A percentile compares a stretch with the other conserved stretches of the same genome.
These are phyloP conservation scores for Magnaporthiopsis rhizophila DNA, from an alignment of 2,329 filamentous ascomycete genomes.

Conservation along the genomic window DNA sequence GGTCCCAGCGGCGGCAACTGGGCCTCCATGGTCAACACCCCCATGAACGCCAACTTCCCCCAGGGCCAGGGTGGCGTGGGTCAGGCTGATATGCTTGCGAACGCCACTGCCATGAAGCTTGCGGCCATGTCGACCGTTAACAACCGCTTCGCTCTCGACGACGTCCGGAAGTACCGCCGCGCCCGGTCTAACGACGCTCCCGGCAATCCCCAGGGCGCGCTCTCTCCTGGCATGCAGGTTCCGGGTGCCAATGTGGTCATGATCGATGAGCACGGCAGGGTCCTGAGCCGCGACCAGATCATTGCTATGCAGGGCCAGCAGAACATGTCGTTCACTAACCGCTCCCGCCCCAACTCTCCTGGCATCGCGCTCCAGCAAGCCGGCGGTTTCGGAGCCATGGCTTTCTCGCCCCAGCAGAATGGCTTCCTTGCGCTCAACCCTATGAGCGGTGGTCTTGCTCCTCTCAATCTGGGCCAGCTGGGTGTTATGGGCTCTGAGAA, in stretches of 20 bases:
- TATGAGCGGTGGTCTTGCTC: constrained; percentile 38
- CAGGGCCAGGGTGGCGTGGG: constrained; percentile 48
- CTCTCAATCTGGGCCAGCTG: constrained; percentile 65
- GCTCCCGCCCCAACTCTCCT: constrained; percentile 84
- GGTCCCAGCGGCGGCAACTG: constrained; percentile 70
- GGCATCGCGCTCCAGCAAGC: constrained; percentile 66
- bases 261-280: constrained; percentile 88
- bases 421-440: constrained; percentile 56
- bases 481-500: constrained; percentile 60
- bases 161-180: constrained; percentile 92
- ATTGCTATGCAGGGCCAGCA: constrained; percentile 63
- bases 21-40: constrained; percentile 98
- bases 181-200: constrained; percentile 80
- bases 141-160: constrained; percentile 93
- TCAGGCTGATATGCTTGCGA: constrained; percentile 96
- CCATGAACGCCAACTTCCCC: constrained; percentile 83
- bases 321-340: constrained; percentile 50
- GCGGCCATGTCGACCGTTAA: constrained; percentile 96
- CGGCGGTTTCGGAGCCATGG: constrained; percentile 36
- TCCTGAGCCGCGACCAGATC: constrained; percentile 78
- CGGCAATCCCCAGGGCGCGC: constrained; percentile 48
- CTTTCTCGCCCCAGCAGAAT: constrained; percentile 88
- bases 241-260: constrained; percentile 76
- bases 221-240: constrained; percentile 60
- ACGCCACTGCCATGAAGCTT: constrained; percentile 97